phyloP scores from a whole-genome alignment of 108 stramenopile genomes.

The Stephanodiscus minutulus region DNA sequence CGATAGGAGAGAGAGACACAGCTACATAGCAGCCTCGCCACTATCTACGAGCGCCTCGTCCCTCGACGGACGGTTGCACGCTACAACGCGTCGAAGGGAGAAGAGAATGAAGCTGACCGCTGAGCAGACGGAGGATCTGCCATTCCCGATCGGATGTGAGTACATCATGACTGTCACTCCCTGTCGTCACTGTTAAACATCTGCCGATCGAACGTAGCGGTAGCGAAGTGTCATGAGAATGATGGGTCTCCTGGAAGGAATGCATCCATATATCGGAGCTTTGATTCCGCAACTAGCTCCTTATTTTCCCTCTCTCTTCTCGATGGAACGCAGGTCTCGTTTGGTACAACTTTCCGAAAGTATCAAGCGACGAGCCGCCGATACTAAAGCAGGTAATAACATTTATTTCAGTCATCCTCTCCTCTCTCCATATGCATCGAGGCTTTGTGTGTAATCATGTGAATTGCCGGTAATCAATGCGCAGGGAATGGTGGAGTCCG shows the following conservation, averaged over 20 bases:
- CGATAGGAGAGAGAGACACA: too few species aligned
- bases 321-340: background rate
- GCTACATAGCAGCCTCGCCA: too few species aligned
- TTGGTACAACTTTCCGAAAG: constrained; percentile 2
- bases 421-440: too few species aligned
- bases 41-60: too few species aligned
- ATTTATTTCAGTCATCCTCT: background rate
- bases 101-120: constrained; percentile 7
- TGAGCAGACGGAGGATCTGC: background rate
- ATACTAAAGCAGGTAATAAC: constrained; percentile 7
- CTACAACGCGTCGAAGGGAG: too few species aligned
- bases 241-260: too few species aligned
- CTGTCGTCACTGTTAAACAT: too few species aligned
- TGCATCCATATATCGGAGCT: background rate
- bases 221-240: too few species aligned
- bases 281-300: background rate
- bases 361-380: background rate
- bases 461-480: background rate
- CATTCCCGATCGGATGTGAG: constrained; percentile 10
- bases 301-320: background rate
- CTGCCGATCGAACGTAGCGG: background rate
- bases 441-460: too few species aligned
- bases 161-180: background rate
- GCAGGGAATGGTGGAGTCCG: constrained; percentile 10
- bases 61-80: too few species aligned